Evolutionary conservation across 2,329 filamentous ascomycete genomes (phyloP), one percentile per base, ranked within the genome.

Genomic region (Fusarium sp.): DNA sequence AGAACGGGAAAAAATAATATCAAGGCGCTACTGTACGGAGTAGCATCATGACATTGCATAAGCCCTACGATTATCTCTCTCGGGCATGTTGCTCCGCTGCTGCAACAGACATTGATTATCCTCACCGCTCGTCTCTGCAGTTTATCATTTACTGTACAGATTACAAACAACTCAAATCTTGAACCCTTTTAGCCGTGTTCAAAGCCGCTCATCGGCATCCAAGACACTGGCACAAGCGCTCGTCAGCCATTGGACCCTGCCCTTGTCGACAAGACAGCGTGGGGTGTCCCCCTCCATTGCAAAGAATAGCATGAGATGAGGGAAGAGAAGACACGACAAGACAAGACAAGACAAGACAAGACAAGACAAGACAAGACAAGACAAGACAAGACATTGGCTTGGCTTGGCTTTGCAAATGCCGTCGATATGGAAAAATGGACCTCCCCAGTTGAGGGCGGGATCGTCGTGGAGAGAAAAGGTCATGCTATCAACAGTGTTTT

Each of bases 71-170:
- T 29, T 35, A 48, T 56, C 28, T 48, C 34, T 41, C 40, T 19
- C 55, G 35, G 55, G 26, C 42, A 35, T 24, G 8, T 47, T 47
- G 29, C 52, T 57, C 57, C 59, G 57, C 57, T 60, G 41, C 24
- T 60, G 41, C 24, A 13, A 47, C 35, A 11, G 13, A 46, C 19
- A 45, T 19, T n/a, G 7, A 15, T 11, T 6, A 34, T 26, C 13
- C 53, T 61, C 58, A 57, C 57, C 58, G 59, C 44, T 61, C 49
- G 58, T 61, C 43, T 49, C 36, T 19, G 28, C 24, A 19, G 40
- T n/a, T 38, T 40, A 4, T 52, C 25, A 13, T 22, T 32, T 13
- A 34, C 42, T 48, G 39, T 24, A n/a, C n/a, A n/a, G n/a, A n/a
- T n/a, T 15, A 36, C n/a, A 34, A 46, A 38, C 10, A 24, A 38